Conservation (phyloP, 2,329 filamentous ascomycete genomes). For the Fusarium sp. region DNA sequence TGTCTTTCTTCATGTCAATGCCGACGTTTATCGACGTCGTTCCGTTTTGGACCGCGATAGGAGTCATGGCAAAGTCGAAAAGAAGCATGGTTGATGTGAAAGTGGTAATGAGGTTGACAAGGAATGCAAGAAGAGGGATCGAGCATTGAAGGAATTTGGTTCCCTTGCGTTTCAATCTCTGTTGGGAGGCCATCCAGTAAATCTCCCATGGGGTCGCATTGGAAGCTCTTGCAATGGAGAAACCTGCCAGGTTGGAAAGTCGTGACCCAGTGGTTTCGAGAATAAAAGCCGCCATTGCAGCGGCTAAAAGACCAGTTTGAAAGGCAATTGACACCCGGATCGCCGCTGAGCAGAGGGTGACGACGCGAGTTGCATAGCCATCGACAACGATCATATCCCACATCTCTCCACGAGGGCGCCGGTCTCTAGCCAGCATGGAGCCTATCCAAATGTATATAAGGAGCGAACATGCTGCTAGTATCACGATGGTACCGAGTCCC, state of each 20-base stretch:
- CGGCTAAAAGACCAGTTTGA: background rate
- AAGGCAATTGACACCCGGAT: constrained; percentile 2
- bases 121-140: background rate
- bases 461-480: background rate
- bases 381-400: constrained; percentile 14
- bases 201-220: background rate
- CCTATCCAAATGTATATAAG: constrained; percentile 24
- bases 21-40: background rate
- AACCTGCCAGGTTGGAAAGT: background rate
- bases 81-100: constrained; percentile 23
- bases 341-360: constrained; percentile 15
- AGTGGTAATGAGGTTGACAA: background rate
- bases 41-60: background rate
- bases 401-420: background rate
- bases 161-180: fast-evolving
- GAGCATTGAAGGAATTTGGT: background rate
- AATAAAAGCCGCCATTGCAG: constrained; percentile 17
- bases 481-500: background rate
- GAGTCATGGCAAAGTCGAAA: background rate
- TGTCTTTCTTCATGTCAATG: background rate
- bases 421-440: background rate
- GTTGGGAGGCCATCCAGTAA: background rate
- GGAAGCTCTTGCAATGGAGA: constrained; percentile 3
- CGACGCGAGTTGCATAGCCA: background rate
- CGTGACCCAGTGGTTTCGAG: constrained; percentile 1